Evolutionary conservation across 108 stramenopile genomes (phyloP).

Genomic region (Pseudonitzschia pungens): DNA sequence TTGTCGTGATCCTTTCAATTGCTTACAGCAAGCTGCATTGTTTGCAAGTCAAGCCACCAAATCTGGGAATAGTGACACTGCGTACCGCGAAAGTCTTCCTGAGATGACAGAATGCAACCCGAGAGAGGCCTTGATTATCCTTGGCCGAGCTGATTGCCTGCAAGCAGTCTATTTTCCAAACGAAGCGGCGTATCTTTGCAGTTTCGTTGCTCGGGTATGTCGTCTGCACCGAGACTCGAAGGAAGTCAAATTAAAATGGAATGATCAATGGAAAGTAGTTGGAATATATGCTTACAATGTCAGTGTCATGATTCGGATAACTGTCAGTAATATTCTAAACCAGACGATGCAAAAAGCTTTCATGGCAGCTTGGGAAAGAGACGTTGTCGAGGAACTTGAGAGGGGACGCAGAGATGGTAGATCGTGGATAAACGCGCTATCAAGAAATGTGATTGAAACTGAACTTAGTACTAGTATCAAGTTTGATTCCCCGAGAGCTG

Average conservation of each 20-base stretch:
- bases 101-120: conserved; percentile 47
- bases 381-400: conserved; percentile 44
- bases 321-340: conserved; percentile 40
- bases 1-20: conserved; percentile 74
- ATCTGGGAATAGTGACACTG: conserved; percentile 62
- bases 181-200: conserved; percentile 79
- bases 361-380: conserved; percentile 51
- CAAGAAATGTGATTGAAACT: neutral
- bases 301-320: conserved; percentile 53
- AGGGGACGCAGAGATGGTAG: conserved; percentile 41
- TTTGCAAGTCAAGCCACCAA: conserved; percentile 77
- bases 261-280: conserved; percentile 60
- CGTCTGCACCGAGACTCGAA: conserved; percentile 43
- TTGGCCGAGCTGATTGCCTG: conserved; percentile 82
- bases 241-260: conserved; percentile 43
- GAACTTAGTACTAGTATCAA: neutral
- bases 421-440: conserved; percentile 32
- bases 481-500: neutral
- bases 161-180: conserved; percentile 71
- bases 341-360: conserved; percentile 34
- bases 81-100: conserved; percentile 62
- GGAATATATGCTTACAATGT: conserved; percentile 57
- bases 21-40: conserved; percentile 79
- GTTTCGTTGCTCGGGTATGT: conserved; percentile 71
- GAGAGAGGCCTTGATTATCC: conserved; percentile 64